A percentile compares a stretch with the other conserved stretches of the same genome.
Evolutionary conservation across 2,329 filamentous ascomycete species (phyloP).

Genomic region (Neopestalotiopsis sp.): DNA sequence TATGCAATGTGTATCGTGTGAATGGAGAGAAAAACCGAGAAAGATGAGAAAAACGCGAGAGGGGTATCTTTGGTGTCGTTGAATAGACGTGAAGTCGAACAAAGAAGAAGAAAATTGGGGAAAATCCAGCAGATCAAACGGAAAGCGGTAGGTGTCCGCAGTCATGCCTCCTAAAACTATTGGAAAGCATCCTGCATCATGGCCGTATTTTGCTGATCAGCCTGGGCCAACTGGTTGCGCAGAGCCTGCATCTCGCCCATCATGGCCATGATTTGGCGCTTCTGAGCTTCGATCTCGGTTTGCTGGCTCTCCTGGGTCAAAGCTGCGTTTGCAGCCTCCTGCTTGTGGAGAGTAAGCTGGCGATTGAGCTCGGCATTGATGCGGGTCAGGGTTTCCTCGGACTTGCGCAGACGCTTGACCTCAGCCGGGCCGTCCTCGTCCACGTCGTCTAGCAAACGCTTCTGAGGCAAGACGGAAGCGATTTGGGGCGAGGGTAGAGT

Average conservation of each 20-base stretch:
- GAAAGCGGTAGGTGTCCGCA: not conserved
- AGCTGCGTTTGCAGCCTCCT: constrained; percentile 27
- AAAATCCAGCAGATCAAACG: not conserved
- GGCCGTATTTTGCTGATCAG: not conserved
- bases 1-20: constrained; percentile 10
- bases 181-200: not conserved
- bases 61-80: constrained; percentile 12
- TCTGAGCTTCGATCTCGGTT: constrained; percentile 17
- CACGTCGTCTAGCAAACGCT: constrained; percentile 54
- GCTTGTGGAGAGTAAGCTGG: constrained; percentile 54
- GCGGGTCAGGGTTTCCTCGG: constrained; percentile 64
- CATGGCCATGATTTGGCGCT: constrained; percentile 42
- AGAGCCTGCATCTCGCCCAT: constrained; percentile 54
- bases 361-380: not conserved
- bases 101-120: not conserved
- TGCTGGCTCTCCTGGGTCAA: constrained; percentile 2
- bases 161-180: not conserved
- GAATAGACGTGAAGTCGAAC: not conserved
- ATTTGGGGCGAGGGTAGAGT: constrained; percentile 19
- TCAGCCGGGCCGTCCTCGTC: constrained; percentile 59
- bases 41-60: constrained; percentile 8
- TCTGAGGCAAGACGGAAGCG: constrained; percentile 40
- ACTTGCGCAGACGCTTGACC: constrained; percentile 68
- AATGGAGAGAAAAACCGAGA: not conserved
- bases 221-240: constrained; percentile 29